phyloP scores from a whole-genome alignment of 805 yeast genomes.

The fission yeast (Schizosaccharomyces pombe) region DNA sequence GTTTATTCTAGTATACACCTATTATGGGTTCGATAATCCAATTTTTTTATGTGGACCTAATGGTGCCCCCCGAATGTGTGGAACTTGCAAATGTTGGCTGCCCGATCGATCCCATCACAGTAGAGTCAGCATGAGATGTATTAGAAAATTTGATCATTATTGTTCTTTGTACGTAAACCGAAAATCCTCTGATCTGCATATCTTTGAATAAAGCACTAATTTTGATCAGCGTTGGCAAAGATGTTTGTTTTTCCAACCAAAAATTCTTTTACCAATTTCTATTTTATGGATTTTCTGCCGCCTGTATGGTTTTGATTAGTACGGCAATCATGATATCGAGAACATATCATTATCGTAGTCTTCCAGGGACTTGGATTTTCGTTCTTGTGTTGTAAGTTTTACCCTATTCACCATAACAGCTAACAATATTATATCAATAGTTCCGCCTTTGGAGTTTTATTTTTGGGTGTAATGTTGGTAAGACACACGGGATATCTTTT shows the following conservation, averaged over 20 bases:
- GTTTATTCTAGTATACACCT: neutral
- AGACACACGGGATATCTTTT: neutral
- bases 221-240: neutral
- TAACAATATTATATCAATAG: neutral
- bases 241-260: neutral
- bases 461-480: neutral
- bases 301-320: neutral
- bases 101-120: slow-evolving; percentile 1
- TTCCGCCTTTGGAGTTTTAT: neutral
- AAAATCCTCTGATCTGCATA: too few species aligned
- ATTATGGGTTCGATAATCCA: neutral
- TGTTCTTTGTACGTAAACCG: neutral
- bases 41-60: neutral
- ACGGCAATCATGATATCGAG: neutral
- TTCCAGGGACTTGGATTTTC: neutral
- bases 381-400: neutral
- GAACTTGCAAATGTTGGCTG: neutral
- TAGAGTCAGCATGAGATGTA: neutral
- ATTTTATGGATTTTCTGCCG: neutral
- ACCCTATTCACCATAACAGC: neutral
- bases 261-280: neutral
- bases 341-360: neutral
- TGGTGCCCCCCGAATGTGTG: neutral
- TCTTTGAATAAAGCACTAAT: too few species aligned
- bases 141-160: neutral